Percentiles rank a stretch among this genome's conserved stretches.
phyloP scores from a whole-genome alignment of 495 filamentous ascomycete species.

The Parmelia sp. region DNA sequence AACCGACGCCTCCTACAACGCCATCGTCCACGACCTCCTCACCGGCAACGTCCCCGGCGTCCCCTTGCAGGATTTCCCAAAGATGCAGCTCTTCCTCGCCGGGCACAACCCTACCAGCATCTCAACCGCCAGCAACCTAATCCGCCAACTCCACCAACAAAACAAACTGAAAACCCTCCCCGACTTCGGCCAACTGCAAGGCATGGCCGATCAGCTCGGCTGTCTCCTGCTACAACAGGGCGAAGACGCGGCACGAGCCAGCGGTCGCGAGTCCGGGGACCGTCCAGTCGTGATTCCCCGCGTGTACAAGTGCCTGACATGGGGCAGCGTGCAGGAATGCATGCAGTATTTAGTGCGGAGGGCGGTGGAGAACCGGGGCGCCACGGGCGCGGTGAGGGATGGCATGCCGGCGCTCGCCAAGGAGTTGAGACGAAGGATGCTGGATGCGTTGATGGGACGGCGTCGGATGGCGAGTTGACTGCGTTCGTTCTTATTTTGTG shows the following conservation, averaged over 20 bases:
- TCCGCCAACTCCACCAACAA: neutral
- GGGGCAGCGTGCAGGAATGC: conserved; percentile 35
- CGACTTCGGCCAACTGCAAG: conserved; percentile 30
- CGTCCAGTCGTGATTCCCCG: conserved; percentile 26
- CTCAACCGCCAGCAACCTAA: neutral
- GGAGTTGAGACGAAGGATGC: conserved; percentile 11
- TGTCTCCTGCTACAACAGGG: conserved; percentile 29
- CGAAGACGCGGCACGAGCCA: conserved; percentile 11
- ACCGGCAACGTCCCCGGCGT: conserved; percentile 17
- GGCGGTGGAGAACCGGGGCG: conserved; percentile 36
- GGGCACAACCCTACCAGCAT: neutral
- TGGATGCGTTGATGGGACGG: conserved; percentile 14
- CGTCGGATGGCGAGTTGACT: neutral
- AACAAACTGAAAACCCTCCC: conserved; percentile 35
- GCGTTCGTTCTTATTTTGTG: neutral
- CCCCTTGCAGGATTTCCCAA: neutral
- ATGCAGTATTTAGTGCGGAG: conserved; percentile 36
- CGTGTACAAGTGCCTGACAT: conserved; percentile 37
- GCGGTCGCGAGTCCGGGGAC: neutral
- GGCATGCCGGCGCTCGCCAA: conserved; percentile 12
- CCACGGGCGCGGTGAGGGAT: conserved; percentile 19
- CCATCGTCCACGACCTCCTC: conserved; percentile 35
- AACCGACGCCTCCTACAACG: conserved; percentile 38
- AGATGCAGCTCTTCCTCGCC: neutral
- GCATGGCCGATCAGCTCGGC: conserved; percentile 37